phyloP scores from a whole-genome alignment of 1,284 basidiomycete species.

The Pseudozyma flocculosa region DNA sequence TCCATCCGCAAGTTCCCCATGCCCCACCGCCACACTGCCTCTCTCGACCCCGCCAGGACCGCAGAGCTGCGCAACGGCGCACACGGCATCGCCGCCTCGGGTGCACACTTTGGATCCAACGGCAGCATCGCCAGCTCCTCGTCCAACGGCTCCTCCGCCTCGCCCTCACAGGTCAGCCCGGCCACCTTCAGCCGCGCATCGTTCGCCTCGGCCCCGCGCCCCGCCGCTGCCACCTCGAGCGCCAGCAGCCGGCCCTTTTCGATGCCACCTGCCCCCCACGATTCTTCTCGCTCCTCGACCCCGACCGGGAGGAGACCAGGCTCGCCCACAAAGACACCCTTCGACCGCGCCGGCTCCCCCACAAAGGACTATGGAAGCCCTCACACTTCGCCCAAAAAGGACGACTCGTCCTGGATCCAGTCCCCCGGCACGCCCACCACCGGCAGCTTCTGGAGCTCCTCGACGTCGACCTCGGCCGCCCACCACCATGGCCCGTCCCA shows the following conservation, averaged over 20 bases:
- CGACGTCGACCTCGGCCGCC: slow-evolving; percentile 2
- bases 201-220: slow-evolving; percentile 19
- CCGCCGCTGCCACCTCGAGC: neutral
- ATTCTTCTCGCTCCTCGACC: slow-evolving; percentile 25
- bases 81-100: neutral
- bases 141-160: slow-evolving; percentile 5
- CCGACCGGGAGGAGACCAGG: slow-evolving; percentile 17
- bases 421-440: slow-evolving; percentile 26
- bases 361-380: slow-evolving; percentile 31
- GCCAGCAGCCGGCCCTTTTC: slow-evolving; percentile 37
- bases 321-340: slow-evolving; percentile 31
- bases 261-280: slow-evolving; percentile 47
- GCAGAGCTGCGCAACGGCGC: slow-evolving; percentile 22
- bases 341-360: slow-evolving; percentile 22
- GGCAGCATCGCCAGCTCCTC: slow-evolving; percentile 18
- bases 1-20: slow-evolving; percentile 41
- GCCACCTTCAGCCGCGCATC: slow-evolving; percentile 32
- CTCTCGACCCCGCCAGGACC: slow-evolving; percentile 36
- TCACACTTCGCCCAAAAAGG: slow-evolving; percentile 35
- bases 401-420: slow-evolving; percentile 42
- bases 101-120: slow-evolving; percentile 23
- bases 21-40: slow-evolving; percentile 46
- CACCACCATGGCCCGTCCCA: slow-evolving; percentile 25
- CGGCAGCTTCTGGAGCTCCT: slow-evolving; percentile 47
- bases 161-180: slow-evolving; percentile 11